phyloP scores from a whole-genome alignment of 345 rosid genomes.

The Populus ilicifolia region DNA sequence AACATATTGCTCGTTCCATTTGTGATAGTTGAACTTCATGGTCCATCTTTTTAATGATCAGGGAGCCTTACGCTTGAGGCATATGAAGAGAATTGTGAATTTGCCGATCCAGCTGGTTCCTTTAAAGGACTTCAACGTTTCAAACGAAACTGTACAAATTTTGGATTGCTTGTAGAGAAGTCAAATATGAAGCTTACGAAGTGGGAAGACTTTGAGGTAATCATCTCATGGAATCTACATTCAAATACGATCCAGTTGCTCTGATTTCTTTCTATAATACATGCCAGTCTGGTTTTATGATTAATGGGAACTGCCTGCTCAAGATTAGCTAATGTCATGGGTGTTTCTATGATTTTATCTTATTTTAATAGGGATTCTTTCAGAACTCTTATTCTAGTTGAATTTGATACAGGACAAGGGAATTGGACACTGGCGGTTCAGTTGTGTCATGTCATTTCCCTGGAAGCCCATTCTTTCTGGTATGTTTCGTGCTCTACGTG shows the following conservation, averaged over 20 bases:
- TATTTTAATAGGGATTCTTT: no score
- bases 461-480: slow-evolving; percentile 98
- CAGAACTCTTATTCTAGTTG: neutral
- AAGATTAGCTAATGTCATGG: no score
- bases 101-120: slow-evolving; percentile 98
- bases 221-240: neutral
- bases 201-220: slow-evolving; percentile 87
- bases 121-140: slow-evolving; percentile 81
- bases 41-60: slow-evolving; percentile 17
- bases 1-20: no score
- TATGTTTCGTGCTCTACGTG: slow-evolving; percentile 10
- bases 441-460: slow-evolving; percentile 87
- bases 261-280: neutral
- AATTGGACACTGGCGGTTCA: slow-evolving; percentile 87
- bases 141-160: slow-evolving; percentile 86
- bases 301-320: neutral
- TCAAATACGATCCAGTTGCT: neutral
- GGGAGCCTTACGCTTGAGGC: slow-evolving; percentile 70
- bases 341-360: no score
- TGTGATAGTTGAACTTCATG: no score
- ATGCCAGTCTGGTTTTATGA: neutral
- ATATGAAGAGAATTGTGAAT: slow-evolving; percentile 86
- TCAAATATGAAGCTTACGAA: slow-evolving; percentile 84
- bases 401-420: slow-evolving; percentile 61
- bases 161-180: slow-evolving; percentile 70